phyloP scores from a whole-genome alignment of 2,329 filamentous ascomycete genomes.

The Tetracladium maxilliforme region DNA sequence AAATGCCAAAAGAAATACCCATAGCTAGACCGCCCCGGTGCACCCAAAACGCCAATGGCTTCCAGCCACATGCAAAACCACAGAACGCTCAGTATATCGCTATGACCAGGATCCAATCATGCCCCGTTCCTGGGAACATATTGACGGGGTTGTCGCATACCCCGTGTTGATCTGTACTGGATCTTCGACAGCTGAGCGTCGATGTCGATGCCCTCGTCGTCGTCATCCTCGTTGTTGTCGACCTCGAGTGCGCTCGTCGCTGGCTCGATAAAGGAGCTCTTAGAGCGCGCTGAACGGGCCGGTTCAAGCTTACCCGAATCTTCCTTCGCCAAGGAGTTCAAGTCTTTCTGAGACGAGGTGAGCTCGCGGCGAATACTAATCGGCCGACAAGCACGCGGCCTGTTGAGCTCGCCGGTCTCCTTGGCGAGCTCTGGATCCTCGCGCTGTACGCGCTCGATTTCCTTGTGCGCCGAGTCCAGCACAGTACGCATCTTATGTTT shows the following conservation, averaged over 20 bases:
- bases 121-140: too few relatives aligned
- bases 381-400: slow-evolving; percentile 1
- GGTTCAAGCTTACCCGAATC: slow-evolving; percentile 3
- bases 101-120: too few relatives aligned
- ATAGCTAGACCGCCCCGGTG: too few relatives aligned
- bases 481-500: slow-evolving; percentile 50
- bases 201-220: slow-evolving; percentile 9
- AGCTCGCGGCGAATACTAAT: too few relatives aligned
- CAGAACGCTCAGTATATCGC: too few relatives aligned
- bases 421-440: slow-evolving; percentile 1
- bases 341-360: too few relatives aligned
- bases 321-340: too few relatives aligned
- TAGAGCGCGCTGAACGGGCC: neutral
- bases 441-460: slow-evolving; percentile 7
- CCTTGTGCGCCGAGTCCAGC: slow-evolving; percentile 22
- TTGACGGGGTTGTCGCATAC: too few relatives aligned
- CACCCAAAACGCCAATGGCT: too few relatives aligned
- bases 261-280: neutral
- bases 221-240: slow-evolving; percentile 9
- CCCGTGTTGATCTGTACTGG: slow-evolving; percentile 11
- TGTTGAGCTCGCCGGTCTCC: slow-evolving; percentile 4
- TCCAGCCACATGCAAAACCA: too few relatives aligned
- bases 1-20: too few relatives aligned
- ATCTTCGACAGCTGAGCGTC: slow-evolving; percentile 8
- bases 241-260: slow-evolving; percentile 5